Evolutionary conservation across 495 filamentous ascomycete genomes (phyloP).

Genomic region (Choiromyces venosus): DNA sequence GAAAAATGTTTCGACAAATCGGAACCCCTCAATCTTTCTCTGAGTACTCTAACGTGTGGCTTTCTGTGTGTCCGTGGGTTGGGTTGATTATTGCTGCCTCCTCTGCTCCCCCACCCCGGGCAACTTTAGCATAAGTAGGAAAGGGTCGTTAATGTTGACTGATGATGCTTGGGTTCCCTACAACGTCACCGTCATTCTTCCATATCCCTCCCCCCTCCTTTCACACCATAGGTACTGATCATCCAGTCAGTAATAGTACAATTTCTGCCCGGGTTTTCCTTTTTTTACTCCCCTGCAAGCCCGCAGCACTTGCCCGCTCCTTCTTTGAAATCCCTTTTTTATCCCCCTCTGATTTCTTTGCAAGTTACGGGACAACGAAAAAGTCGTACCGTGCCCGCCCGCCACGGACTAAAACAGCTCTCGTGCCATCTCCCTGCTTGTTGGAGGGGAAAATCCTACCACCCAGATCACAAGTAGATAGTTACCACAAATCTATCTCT

Average conservation of each 20-base stretch:
- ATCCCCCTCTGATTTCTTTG: background rate
- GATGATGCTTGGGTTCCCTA: conserved; percentile 1
- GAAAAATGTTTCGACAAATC: background rate
- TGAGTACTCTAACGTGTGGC: background rate
- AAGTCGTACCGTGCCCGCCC: background rate
- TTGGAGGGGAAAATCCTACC: background rate
- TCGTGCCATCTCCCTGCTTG: background rate
- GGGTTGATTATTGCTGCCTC: background rate
- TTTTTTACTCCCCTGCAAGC: background rate
- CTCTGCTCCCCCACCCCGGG: background rate
- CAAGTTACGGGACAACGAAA: background rate
- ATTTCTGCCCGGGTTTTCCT: background rate
- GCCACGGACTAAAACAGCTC: background rate
- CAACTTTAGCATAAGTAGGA: background rate
- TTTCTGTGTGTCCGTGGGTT: background rate
- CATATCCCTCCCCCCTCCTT: background rate
- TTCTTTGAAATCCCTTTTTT: background rate
- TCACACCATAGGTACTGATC: background rate
- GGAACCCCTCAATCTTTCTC: background rate
- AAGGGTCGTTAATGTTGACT: background rate
- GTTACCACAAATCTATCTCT: background rate
- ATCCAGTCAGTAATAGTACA: background rate
- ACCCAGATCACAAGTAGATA: background rate
- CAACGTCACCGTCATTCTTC: conserved; percentile 1
- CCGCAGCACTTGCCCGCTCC: background rate